Evolutionary conservation across 257 asterid species (phyloP), one percentile per base, ranked within the genome.

Genomic region (Capsicum chinense): DNA sequence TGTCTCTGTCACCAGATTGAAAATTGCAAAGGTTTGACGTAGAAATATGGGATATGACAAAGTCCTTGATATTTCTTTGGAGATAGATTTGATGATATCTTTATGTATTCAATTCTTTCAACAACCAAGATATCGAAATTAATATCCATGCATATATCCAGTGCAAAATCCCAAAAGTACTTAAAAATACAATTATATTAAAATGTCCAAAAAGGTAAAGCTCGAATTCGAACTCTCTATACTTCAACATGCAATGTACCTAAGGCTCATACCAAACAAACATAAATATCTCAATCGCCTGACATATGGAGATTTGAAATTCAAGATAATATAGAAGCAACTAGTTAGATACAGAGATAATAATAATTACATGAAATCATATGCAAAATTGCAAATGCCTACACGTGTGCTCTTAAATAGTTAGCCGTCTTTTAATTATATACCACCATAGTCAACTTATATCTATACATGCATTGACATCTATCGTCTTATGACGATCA

Each of bases 241-340:
- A 19, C 19, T 74, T 74, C 81, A 52, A 13, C 19, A 52, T 76
- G 37, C 81, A 76, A 50, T 76, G 81, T 42, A 76, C 63, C 81
- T 26, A 26, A 26, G 33, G 33, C 33, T 48, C 47, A 76, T 52
- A 21, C 81, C 73, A 68, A 68, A 37, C 50, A 52, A 76, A 52
- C 47, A 52, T 52, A 70, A 9, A 68, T 44, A 70, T 17, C 14
- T 39, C 14, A 35, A 4, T 13, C 26, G 5, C 58, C 35, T 73
- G 44, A 73, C 60, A 48, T 73, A 73, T 26, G 62, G 81, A 74
- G 10, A 6, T 12, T 50, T 12, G 60, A 74, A 74, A 17, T 48
- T 48, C 37, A 50, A 70, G 81, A 74, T 42, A 69, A 16, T 71
- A 71, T 37, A 64, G 47, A 6, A 64, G 37, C 47, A 60, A 60